Base-by-base conservation (phyloP, 2,329 filamentous ascomycete species). In the Verticillium isaacii region DNA sequence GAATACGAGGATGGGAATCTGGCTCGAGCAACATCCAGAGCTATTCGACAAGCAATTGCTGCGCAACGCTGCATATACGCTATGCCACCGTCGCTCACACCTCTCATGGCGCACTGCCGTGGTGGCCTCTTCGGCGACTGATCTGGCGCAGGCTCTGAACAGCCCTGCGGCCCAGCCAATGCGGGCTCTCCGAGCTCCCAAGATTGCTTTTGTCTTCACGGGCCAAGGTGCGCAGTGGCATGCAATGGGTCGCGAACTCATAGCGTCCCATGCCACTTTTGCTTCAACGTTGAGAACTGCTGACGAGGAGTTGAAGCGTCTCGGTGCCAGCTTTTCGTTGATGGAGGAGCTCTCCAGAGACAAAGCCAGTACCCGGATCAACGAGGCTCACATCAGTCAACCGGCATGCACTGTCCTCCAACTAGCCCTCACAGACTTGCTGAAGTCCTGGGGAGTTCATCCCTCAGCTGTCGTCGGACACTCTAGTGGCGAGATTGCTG, bases 401-500 rank as follows among this genome's bases (percentile, higher is more conserved):
- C 78, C 79, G 58, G 63, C 71, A 6, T 80, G 74, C 63, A 80
- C 78, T 0, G 78, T 80, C 0, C 65, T 85, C 2, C 82, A 85
- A 66, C 68, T 85, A 3, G 77, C 76, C 1, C 66, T 84, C 7
- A 74, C 77, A 0, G 72, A 78, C 15, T 70, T 84, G 3, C 68
- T 85, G 1, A 56, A 72, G 32, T 75, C 76, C 2, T 82, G 77
- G 75, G 74, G 73, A 1, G 70, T 83, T n/a, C 64, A 62, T 9
- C 78, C 80, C 0, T 56, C 66, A 0, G 73, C 71, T 5, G 78
- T 81, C 0, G 70, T 74, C 3, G 79, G 81, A 1, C 81, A 83
- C 65, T 82, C 79, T 0, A 76, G 72, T 57, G 81, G 81, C 15
- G 81, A 84, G 62, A 82, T 82, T 34, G 78, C 68, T 2, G 80